Evolutionary conservation across 306 rosid genomes (phyloP).

Genomic region (Rosa lucieae): DNA sequence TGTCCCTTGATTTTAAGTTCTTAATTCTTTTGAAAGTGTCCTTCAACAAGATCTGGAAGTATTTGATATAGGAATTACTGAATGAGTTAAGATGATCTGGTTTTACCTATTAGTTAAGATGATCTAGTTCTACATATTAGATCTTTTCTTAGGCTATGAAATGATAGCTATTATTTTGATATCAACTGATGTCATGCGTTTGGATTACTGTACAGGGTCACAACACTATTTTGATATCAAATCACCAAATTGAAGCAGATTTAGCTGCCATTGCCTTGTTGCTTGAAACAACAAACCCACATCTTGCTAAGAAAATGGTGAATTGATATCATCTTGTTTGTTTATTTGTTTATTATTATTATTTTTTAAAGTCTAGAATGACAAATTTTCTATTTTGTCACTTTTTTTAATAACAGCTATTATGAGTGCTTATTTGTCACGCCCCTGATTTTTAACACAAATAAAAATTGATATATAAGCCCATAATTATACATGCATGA

Average conservation of each 20-base stretch:
- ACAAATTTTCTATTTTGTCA: slow-evolving; percentile 8
- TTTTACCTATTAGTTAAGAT: slow-evolving; percentile 10
- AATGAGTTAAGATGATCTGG: slow-evolving; percentile 1
- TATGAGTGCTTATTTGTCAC: slow-evolving; percentile 22
- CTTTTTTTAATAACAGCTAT: slow-evolving; percentile 3
- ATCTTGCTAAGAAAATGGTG: slow-evolving; percentile 82
- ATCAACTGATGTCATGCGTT: slow-evolving; percentile 25
- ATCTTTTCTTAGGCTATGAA: slow-evolving; percentile 27
- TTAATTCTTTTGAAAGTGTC: too few relatives aligned
- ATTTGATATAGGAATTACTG: too few relatives aligned
- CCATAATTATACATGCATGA: too few relatives aligned
- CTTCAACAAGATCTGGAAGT: too few relatives aligned
- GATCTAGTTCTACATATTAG: slow-evolving; percentile 18
- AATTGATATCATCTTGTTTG: slow-evolving; percentile 9
- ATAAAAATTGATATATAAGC: too few relatives aligned
- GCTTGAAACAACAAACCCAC: slow-evolving; percentile 67
- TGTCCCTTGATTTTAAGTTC: too few relatives aligned
- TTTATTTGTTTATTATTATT: neutral
- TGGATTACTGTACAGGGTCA: slow-evolving; percentile 70
- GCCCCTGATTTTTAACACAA: too few relatives aligned
- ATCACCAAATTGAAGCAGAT: slow-evolving; percentile 99
- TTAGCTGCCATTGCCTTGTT: slow-evolving; percentile 86
- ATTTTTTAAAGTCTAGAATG: neutral
- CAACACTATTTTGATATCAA: slow-evolving; percentile 88
- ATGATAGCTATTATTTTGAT: slow-evolving; percentile 19